Base-by-base conservation (phyloP, 2,329 filamentous ascomycete genomes). In the Clarireedia monteithiana region DNA sequence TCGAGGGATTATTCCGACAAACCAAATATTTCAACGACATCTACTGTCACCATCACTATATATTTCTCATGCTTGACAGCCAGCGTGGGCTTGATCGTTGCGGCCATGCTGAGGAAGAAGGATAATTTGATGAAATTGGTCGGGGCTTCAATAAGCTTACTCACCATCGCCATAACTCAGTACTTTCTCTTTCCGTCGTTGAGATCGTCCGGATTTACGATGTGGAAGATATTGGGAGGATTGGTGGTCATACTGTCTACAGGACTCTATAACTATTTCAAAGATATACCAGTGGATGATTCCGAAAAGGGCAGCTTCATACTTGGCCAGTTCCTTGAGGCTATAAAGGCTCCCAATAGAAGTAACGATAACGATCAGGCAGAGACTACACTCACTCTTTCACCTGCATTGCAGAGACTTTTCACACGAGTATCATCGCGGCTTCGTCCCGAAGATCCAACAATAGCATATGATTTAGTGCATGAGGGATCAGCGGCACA, bases 61-160 rank as follows among this genome's bases (percentile, higher is more conserved):
- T 52, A 52, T 15, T 47, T 56, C 14, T 47, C 54, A 2, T 46
- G 48, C 20, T 24, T 56, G 3, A 53, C 54, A 12, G 44, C 55
- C 2, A 44, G 44, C 3, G 50, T 57, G 3, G 61, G 62, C 1
- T 45, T 64, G 3, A 57, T 62, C 4, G 58, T 63, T n/a, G 61
- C 61, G 6, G 52, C 55, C 12, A 50, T 64, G 17, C 38, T 63
- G 2, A 46, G 61, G 17, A 57, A 59, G 30, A 55, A 54, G 6
- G 61, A 64, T 46, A 64, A 63, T 48, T 59, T 64, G 12, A 47
- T 59, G 53, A 63, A 63, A 38, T 36, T 63, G 23, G 58, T 64
- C 47, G 61, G 62, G 9, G 62, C 59, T 6, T 60, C 58, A 2
- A 55, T 56, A 12, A 56, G 53, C 34, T 34, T 63, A 14, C 38